Evolutionary conservation across 2,329 filamentous ascomycete genomes (phyloP).

Genomic region (Camillea tinctor): DNA sequence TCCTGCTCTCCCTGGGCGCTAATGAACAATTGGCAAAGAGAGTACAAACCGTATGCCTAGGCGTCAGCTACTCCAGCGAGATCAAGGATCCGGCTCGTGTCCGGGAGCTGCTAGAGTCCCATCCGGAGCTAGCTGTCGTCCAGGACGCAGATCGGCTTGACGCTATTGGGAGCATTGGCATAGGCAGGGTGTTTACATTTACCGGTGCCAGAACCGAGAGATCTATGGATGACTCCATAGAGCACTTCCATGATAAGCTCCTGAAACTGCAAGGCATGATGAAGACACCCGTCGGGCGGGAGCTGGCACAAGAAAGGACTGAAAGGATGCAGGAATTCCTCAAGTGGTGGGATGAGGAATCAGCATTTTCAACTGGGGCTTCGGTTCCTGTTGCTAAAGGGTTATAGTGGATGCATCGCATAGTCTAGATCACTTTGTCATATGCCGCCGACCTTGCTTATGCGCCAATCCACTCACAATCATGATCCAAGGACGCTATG

Average conservation of each 20-base stretch:
- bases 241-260: constrained; percentile 77
- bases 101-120: constrained; percentile 55
- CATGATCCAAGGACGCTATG: not conserved
- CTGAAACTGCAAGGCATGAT: constrained; percentile 62
- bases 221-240: constrained; percentile 63
- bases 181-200: constrained; percentile 76
- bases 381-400: constrained; percentile 1
- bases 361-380: constrained; percentile 22
- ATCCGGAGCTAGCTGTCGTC: constrained; percentile 79
- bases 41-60: constrained; percentile 70
- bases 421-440: not conserved
- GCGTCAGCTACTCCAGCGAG: constrained; percentile 79
- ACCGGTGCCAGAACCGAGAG: constrained; percentile 59
- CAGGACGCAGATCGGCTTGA: constrained; percentile 95
- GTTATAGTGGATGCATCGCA: not conserved
- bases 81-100: constrained; percentile 62
- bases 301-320: constrained; percentile 53
- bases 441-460: not conserved
- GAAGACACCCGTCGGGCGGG: constrained; percentile 58
- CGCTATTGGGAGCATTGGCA: constrained; percentile 81
- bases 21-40: constrained; percentile 56
- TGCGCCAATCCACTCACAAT: not conserved
- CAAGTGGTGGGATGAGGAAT: constrained; percentile 59
- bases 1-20: constrained; percentile 59
- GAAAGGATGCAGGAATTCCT: constrained; percentile 52